Base-by-base conservation (phyloP, 1,284 basidiomycete genomes). In the Acaromyces ingoldii region DNA sequence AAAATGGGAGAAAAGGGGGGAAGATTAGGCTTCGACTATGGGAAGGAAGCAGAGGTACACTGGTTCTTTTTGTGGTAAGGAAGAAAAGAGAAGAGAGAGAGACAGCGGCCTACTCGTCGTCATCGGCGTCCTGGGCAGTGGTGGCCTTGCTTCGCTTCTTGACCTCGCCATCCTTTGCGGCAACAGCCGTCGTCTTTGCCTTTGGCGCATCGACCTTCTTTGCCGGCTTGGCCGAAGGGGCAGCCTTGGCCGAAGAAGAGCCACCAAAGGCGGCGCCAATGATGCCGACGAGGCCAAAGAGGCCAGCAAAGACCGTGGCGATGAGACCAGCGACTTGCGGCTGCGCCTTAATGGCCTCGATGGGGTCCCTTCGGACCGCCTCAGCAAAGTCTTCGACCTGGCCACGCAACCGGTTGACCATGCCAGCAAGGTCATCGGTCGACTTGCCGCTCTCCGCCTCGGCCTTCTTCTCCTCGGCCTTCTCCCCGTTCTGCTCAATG, bases 401-500 rank as follows among this genome's bases (percentile, higher is more conserved):
- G 9, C 42, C 26, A 15, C 33, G 34, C 17, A 51, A n/a, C n/a
- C n/a, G 6, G 10, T 4, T 19, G 3, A 9, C 40, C 2, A 49
- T 17, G 26, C 48, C 46, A 22, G 49, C 56, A 33, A 49, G 53
- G 22, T 33, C 55, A 22, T 63, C 55, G 17, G 53, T 57, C 7
- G 56, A 49, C 57, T 53, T 57, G 29, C 56, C 45, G 10, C n/a
- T 43, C 26, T 57, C 51, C 19, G 41, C 29, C 28, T 51, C 55
- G 11, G 44, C 54, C 37, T 44, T 50, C 21, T 44, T 31, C 28
- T 41, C 33, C 39, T 58, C 57, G 19, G 36, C 45, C 57, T 60
- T 53, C 55, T 74, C 72, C 38, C 38, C 34, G 47, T 63, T 56
- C 53, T 71, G 61, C 57, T 74, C 72, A 41, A 74, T 60, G 47